Evolutionary conservation across 805 yeast genomes (phyloP), one percentile per base, ranked within the genome.

Genomic region (Candida railenensis): DNA sequence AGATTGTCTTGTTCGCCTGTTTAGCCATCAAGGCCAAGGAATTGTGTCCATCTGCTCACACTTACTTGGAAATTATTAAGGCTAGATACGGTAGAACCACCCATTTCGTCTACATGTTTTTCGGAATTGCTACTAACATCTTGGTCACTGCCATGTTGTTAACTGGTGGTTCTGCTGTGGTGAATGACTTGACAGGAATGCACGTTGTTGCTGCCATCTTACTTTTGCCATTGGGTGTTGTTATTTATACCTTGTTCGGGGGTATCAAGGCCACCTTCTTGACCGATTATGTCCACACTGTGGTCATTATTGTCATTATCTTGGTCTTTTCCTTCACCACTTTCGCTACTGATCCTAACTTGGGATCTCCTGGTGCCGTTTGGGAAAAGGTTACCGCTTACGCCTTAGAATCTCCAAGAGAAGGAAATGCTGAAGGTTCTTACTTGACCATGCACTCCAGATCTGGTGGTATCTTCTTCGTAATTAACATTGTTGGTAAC

Each of bases 111-210:
- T 87, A 73, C 63, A 72, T 87, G 62, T 83, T 85, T 63, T 90
- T 87, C 70, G 97, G 94, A 1, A 68, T 89, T 45, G 91, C 91
- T 4, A 89, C 96, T 32, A 91, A 91, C 62, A 81, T 91, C 50
- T 74, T 91, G 50, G 97, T 91, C 48, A 89, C 96, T 25, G 96
- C 95, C 3, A 89, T 89, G 97, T 76, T 91, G 38, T 72, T 91
- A 44, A 85, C 96, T 3, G 96, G 96, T 50, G 96, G 96, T 30
- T 82, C 95, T 39, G 94, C 96, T 0, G 87, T 89, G 4, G 83
- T 90, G 46, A 75, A 68, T 52, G 86, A 85, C 56, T 73, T 91
- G 52, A 89, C 96, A 2, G 97, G 97, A 1, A 74, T 74, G 77
- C 73, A 85, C 63, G 78, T 85, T 2, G 85, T 82, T 34, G 97